Conservation (phyloP, 805 yeast genomes). For the Wickerhamiella musiphila region DNA sequence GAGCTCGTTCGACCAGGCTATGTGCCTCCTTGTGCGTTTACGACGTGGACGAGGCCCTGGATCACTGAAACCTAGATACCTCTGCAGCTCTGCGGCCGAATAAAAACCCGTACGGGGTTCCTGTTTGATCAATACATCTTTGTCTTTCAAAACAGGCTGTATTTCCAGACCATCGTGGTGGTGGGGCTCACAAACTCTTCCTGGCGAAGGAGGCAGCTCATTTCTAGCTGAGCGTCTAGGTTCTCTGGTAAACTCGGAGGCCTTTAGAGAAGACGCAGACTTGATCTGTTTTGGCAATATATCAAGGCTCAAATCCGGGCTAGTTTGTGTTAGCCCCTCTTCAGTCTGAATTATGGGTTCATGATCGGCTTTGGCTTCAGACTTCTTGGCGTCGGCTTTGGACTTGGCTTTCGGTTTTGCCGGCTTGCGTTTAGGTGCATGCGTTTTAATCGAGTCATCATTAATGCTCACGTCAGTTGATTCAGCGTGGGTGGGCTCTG, state of each 20-base stretch:
- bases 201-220: conserved; percentile 9
- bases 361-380: no score
- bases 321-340: no score
- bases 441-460: no score
- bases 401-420: no score
- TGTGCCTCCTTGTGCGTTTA: not conserved
- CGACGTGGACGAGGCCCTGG: conserved; percentile 1
- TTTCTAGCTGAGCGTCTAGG: conserved; percentile 1
- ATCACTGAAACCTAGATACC: not conserved
- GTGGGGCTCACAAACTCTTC: conserved; percentile 16
- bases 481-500: no score
- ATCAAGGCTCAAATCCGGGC: no score
- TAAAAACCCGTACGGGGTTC: conserved; percentile 5
- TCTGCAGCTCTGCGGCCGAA: conserved; percentile 6
- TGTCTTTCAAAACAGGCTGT: conserved; percentile 3
- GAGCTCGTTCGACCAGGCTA: conserved; percentile 4
- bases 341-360: no score
- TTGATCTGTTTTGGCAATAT: not conserved
- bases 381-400: no score
- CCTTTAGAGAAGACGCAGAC: not conserved
- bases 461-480: no score
- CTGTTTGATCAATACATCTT: not conserved
- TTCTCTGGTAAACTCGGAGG: not conserved
- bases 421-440: no score
- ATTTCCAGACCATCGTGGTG: conserved; percentile 5